Evolutionary conservation across 768 basidiomycete species (phyloP), one percentile per base, ranked within the genome.

Genomic region (Butyriboletus loyo): DNA sequence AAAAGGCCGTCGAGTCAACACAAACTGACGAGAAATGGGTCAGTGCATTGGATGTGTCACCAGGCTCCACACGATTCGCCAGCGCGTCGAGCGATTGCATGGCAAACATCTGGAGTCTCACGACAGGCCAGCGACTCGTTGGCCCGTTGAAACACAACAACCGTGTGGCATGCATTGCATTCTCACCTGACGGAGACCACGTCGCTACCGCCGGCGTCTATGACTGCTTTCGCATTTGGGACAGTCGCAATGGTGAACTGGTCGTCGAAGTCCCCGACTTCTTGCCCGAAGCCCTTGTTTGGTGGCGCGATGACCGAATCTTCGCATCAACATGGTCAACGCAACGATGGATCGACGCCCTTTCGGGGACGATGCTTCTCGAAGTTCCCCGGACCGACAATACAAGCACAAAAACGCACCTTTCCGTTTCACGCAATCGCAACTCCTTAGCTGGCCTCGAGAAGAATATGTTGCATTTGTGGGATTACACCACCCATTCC

Each of bases 221-320:
- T 10, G 52, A 58, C 43, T 51, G 39, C 30, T 30, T 57, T 25
- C 55, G 55, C 28, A 35, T 61, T 22, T 61, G 59, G 55, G 22
- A 61, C 38, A 52, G 46, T 21, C 55, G 52, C 4, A 21, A 42
- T 3, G 60, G 59, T 5, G 17, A 47, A 3, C 5, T 43, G 5
- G 17, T 61, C n/a, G 10, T 38, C 22, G 37, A 57, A 1, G 17
- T 53, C 10, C 22, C 50, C 1, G 51, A 7, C 1, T 50, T 49
- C 41, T 56, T 38, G 27, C 58, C 50, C 4, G 58, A 60, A 19
- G 56, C 58, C 2, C 32, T 60, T 24, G 41, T 60, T 30, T 60
- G 59, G 59, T 61, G 50, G 54, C 34, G 7, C 28, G 58, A 57
- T 24, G 51, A 60, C 13, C 54, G 50, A 30, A 60, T 60, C 19